These are phyloP conservation scores for Piper longum DNA, from an alignment of 164 flowering plant species.

Conservation along the genomic window DNA sequence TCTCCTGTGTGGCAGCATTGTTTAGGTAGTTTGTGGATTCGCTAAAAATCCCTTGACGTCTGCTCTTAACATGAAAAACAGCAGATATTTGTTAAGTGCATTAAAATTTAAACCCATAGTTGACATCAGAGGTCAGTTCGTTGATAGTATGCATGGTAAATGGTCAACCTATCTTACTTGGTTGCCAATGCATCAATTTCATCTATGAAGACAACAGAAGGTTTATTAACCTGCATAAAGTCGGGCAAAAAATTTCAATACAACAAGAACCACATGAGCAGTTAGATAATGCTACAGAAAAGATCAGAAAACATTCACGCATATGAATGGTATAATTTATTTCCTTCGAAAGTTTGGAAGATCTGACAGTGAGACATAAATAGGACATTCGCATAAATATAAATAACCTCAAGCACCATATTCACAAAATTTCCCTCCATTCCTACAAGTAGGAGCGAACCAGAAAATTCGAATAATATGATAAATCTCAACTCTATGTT, in stretches of 20 bases:
- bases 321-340: too few species aligned
- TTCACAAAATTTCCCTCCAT: too few species aligned
- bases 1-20: slow-evolving; percentile 93
- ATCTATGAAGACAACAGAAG: slow-evolving; percentile 92
- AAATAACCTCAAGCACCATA: too few species aligned
- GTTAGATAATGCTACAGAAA: not conserved
- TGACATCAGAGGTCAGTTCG: not conserved
- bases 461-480: too few species aligned
- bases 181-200: slow-evolving; percentile 96
- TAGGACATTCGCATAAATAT: too few species aligned
- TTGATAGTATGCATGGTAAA: not conserved
- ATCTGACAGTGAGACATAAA: too few species aligned
- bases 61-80: slow-evolving; percentile 18
- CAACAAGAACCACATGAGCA: not conserved
- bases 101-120: not conserved
- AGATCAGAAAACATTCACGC: too few species aligned
- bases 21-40: slow-evolving; percentile 48
- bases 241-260: slow-evolving; percentile 5
- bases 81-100: not conserved
- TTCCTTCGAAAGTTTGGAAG: too few species aligned
- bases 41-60: slow-evolving; percentile 77
- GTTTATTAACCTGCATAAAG: slow-evolving; percentile 75
- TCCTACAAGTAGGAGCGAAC: too few species aligned
- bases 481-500: too few species aligned
- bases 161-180: slow-evolving; percentile 25